phyloP scores from a whole-genome alignment of 2,329 filamentous ascomycete genomes.

The Ascochyta fabae region DNA sequence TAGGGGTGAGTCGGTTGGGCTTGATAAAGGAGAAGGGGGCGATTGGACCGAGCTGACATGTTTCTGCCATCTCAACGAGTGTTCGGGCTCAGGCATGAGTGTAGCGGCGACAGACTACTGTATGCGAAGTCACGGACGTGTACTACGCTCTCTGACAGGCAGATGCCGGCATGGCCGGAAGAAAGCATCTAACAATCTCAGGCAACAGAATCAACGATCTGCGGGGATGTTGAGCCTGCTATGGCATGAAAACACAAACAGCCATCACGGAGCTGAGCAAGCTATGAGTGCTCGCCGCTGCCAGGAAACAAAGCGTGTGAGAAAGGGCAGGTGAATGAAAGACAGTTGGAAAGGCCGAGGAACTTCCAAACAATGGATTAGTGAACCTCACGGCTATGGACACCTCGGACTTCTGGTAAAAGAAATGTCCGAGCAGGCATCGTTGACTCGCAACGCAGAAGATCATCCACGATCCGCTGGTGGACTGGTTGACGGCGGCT shows the following conservation, averaged over 20 bases:
- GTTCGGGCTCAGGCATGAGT: background rate
- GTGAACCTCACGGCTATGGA: background rate
- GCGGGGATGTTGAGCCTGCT: too few species aligned
- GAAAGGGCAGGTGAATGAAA: background rate
- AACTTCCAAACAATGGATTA: background rate
- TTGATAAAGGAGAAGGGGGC: background rate
- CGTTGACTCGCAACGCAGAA: background rate
- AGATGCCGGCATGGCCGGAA: too few species aligned
- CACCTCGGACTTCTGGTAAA: background rate
- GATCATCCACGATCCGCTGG: background rate
- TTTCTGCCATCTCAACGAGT: background rate
- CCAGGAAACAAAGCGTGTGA: too few species aligned
- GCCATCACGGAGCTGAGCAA: too few species aligned
- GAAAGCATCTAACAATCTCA: too few species aligned
- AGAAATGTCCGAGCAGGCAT: background rate
- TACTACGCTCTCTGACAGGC: too few species aligned
- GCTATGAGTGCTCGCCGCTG: background rate
- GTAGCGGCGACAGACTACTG: too few species aligned
- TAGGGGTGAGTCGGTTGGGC: background rate
- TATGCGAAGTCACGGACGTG: too few species aligned
- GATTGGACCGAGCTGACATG: background rate
- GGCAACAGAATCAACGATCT: too few species aligned
- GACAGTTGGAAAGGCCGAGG: too few species aligned
- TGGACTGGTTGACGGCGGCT: background rate
- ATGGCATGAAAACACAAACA: too few species aligned